A percentile compares a stretch with the other conserved stretches of the same genome.
Evolutionary conservation across 768 basidiomycete species (phyloP).

Genomic region (Thelephora ganbajun): DNA sequence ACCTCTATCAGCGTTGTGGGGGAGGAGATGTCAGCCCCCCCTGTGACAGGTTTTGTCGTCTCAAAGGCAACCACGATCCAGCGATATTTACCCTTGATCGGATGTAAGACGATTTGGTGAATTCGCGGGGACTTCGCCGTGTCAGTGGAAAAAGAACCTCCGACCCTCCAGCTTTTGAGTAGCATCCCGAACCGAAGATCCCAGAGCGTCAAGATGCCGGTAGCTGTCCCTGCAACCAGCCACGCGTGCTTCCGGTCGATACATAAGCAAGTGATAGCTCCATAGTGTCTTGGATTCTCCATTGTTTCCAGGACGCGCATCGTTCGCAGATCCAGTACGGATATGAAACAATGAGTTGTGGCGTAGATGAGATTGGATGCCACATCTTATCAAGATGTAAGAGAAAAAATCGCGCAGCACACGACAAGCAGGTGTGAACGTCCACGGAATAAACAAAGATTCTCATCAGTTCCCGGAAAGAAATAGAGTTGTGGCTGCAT

Average conservation of each 20-base stretch:
- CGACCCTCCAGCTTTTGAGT: slow-evolving; percentile 78
- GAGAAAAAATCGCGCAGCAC: background rate
- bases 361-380: slow-evolving; percentile 77
- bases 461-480: background rate
- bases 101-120: slow-evolving; percentile 70
- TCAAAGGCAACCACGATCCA: slow-evolving; percentile 85
- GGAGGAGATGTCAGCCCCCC: slow-evolving; percentile 21
- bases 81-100: slow-evolving; percentile 72
- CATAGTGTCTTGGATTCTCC: slow-evolving; percentile 76
- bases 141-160: slow-evolving; percentile 24
- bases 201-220: slow-evolving; percentile 81
- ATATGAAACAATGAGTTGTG: slow-evolving; percentile 68
- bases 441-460: background rate
- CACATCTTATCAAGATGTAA: slow-evolving; percentile 28
- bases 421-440: slow-evolving; percentile 3
- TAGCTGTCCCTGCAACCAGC: slow-evolving; percentile 80
- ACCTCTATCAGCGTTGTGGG: slow-evolving; percentile 53
- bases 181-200: slow-evolving; percentile 88
- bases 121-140: slow-evolving; percentile 42
- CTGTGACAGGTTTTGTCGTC: slow-evolving; percentile 14
- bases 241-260: slow-evolving; percentile 76
- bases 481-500: background rate
- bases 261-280: slow-evolving; percentile 77
- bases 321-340: slow-evolving; percentile 70
- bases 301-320: slow-evolving; percentile 67